Conservation (phyloP, 257 asterid genomes). For the Solanum bukasovii region DNA sequence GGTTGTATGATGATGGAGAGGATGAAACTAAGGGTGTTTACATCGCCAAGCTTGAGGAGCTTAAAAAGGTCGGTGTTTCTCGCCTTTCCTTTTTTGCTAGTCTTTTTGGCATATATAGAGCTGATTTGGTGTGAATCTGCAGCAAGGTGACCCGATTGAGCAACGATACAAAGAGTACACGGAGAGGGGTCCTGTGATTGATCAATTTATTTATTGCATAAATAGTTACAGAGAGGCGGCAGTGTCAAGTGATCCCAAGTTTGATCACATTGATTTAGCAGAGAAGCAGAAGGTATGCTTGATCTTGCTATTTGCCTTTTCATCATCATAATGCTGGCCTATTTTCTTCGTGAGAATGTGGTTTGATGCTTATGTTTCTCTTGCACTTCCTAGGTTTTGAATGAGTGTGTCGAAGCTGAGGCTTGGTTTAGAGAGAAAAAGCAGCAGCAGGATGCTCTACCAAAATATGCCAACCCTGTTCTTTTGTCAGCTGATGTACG, state of each 20-base stretch:
- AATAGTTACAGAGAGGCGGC: conserved; percentile 85
- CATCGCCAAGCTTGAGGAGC: conserved; percentile 79
- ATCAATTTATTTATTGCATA: conserved; percentile 51
- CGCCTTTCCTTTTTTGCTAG: neutral
- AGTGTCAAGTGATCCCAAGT: conserved; percentile 53
- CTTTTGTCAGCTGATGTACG: conserved; percentile 60
- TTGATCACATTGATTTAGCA: conserved; percentile 69
- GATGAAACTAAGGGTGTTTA: conserved; percentile 78
- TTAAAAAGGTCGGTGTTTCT: conserved; percentile 32
- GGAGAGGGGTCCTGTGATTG: conserved; percentile 68
- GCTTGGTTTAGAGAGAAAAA: conserved; percentile 81
- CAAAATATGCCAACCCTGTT: conserved; percentile 59
- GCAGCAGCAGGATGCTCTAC: conserved; percentile 77
- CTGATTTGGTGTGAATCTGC: conserved; percentile 11
- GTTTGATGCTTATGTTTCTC: neutral
- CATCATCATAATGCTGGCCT: neutral
- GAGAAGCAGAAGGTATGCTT: conserved; percentile 68
- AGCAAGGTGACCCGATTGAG: conserved; percentile 94
- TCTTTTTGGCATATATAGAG: neutral
- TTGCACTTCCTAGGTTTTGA: conserved; percentile 44
- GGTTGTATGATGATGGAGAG: conserved; percentile 96
- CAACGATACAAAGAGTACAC: conserved; percentile 65
- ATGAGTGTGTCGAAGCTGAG: conserved; percentile 81
- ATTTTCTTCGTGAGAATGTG: neutral
- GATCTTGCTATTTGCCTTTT: neutral